Evolutionary conservation across 1,284 basidiomycete species (phyloP), one percentile per base, ranked within the genome.

Genomic region (Ceratobasidium sp.): DNA sequence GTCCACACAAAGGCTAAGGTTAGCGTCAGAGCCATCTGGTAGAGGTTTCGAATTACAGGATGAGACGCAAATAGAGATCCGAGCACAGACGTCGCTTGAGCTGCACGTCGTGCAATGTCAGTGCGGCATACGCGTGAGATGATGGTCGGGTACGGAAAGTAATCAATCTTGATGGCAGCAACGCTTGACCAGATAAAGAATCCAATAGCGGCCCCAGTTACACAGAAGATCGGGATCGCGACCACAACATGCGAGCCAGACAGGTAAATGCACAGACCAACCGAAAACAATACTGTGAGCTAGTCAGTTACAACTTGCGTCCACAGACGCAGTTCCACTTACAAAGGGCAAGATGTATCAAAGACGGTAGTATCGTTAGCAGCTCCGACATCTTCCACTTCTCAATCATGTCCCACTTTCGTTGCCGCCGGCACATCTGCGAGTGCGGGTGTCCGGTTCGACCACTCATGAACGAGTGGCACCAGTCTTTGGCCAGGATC

Each of bases 401-500:
- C 17, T 58, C 12, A 4, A 58, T 58, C 13, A 32, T 38, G 15
- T 58, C 20, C 56, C 56, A 58, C n/a, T 43, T 40, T 8, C 40
- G 38, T 31, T 58, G 56, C n/a, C 56, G 17, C 22, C 56, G 38
- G 13, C 31, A 22, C 17, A 25, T 40, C 31, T 58, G 56, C 2
- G 42, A 7, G 20, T 58, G 31, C 8, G 17, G 35, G 13, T 6
- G 38, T n/a, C 56, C 56, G n/a, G 40, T 20, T 10, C 56, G 56
- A 12, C 22, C 22, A 8, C 38, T 31, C 27, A 43, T 45, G 22
- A 58, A 58, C n/a, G 38, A 43, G 56, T 58, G 45, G 27, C 56
- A 58, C 56, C 56, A 58, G 8, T 43, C 40, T 42, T 58, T 58
- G 17, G 56, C 38, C 20, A 58, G 56, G 38, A 58, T 58, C 20